Evolutionary conservation across 345 rosid species (phyloP).

Genomic region (Gossypium rotundifolium): DNA sequence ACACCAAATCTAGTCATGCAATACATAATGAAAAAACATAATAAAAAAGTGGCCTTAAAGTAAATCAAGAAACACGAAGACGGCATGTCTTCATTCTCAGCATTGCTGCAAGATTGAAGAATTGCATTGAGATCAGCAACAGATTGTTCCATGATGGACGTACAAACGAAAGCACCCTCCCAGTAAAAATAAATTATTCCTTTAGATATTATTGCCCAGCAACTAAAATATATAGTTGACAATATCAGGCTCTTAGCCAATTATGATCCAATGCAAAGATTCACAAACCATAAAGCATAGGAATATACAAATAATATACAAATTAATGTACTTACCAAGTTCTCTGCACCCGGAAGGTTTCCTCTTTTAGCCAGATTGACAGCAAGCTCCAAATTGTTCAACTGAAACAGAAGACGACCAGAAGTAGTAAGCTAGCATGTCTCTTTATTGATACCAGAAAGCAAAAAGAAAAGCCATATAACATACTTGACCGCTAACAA

Average conservation of each 20-base stretch:
- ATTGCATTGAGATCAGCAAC: neutral
- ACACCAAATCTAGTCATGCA: neutral
- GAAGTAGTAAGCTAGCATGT: conserved; percentile 1
- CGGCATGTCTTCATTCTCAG: neutral
- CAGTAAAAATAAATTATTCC: neutral
- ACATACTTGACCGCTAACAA: conserved; percentile 93
- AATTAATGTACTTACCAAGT: conserved; percentile 51
- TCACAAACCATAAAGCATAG: neutral
- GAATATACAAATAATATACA: neutral
- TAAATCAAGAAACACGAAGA: neutral
- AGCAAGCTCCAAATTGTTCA: conserved; percentile 97
- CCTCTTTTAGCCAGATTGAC: conserved; percentile 98
- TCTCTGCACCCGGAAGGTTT: conserved; percentile 99
- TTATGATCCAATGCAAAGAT: neutral
- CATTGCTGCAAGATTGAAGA: neutral
- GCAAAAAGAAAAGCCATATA: neutral
- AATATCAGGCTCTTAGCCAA: neutral
- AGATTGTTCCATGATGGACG: neutral
- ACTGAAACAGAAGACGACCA: conserved; percentile 35
- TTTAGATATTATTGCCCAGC: neutral
- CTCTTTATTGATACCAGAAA: neutral
- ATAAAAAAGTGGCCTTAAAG: neutral
- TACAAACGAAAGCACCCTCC: neutral
- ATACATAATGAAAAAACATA: neutral
- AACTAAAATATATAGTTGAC: neutral